These are phyloP conservation scores for Globisporangium camurandrum DNA, from an alignment of 352 stramenopile genomes.

Conservation along the genomic window DNA sequence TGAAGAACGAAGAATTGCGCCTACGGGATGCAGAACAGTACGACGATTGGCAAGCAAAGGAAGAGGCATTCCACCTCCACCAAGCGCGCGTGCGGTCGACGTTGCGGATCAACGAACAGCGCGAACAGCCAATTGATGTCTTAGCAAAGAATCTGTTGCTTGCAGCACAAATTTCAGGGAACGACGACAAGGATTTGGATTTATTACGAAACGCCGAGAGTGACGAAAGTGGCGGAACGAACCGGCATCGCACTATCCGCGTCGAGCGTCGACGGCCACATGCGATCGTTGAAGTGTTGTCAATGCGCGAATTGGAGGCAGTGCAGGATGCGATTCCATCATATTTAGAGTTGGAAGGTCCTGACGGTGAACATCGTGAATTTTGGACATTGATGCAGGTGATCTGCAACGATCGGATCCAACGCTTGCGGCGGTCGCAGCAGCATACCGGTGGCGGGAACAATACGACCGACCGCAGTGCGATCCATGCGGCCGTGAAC, in stretches of 20 bases:
- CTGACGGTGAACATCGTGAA: slow-evolving; percentile 49
- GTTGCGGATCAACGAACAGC: slow-evolving; percentile 77
- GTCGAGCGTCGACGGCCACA: slow-evolving; percentile 74
- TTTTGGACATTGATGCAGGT: slow-evolving; percentile 85
- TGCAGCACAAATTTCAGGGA: slow-evolving; percentile 63
- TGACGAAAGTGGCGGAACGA: not conserved
- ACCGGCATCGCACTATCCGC: slow-evolving; percentile 54
- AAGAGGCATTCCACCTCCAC: slow-evolving; percentile 96
- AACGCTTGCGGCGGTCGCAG: slow-evolving; percentile 45
- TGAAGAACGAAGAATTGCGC: slow-evolving; percentile 92
- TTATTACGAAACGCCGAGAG: slow-evolving; percentile 6
- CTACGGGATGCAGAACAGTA: slow-evolving; percentile 95
- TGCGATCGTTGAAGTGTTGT: slow-evolving; percentile 70
- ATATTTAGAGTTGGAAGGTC: slow-evolving; percentile 88
- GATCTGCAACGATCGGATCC: slow-evolving; percentile 72
- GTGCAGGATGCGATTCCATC: slow-evolving; percentile 84
- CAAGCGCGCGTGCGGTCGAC: slow-evolving; percentile 91
- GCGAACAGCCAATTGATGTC: slow-evolving; percentile 95
- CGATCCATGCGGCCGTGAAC: slow-evolving; percentile 82
- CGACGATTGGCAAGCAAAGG: slow-evolving; percentile 97
- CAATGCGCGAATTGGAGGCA: slow-evolving; percentile 72
- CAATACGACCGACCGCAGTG: slow-evolving; percentile 62
- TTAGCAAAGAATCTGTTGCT: slow-evolving; percentile 99
- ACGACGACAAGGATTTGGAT: slow-evolving; percentile 73
- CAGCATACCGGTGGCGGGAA: slow-evolving; percentile 29